Evolutionary conservation across 257 asterid species (phyloP), one percentile per base, ranked within the genome.

Genomic region (Hygrophila difformis): DNA sequence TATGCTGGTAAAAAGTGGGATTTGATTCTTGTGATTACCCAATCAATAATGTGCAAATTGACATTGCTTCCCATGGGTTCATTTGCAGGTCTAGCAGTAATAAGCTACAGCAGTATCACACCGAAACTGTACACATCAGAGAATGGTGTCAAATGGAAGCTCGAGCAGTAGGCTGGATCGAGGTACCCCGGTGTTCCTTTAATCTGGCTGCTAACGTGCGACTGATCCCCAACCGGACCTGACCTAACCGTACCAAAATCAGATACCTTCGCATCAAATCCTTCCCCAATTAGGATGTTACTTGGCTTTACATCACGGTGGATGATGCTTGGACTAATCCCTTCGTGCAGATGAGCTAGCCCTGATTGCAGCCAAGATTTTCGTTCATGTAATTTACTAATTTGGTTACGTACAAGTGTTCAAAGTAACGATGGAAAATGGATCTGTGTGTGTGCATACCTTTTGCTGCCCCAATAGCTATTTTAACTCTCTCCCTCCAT

Each of bases 401-500:
- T n/a, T n/a, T n/a, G n/a, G n/a, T n/a, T n/a, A n/a, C n/a, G n/a
- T n/a, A 36, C 13, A 2, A 36, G 13, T 12, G 13, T 36, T 36
- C 13, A 2, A 36, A 36, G 13, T 12, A 15, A 15, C 13, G n/a
- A n/a, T n/a, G n/a, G n/a, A n/a, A n/a, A n/a, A n/a, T n/a, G n/a
- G n/a, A n/a, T n/a, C n/a, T n/a, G 11, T 2, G 11, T 36, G 11
- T 36, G 11, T 36, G 11, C 8, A 2, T 36, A 81, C 95, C 93
- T 69, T 75, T 81, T 48, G 93, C 95, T 39, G 79, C 93, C 57
- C 93, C 93, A 19, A 75, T 81, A 60, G 95, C 95, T 64, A 84
- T 62, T 5, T 44, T 61, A 24, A 73, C 82, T 67, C 93, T 80
- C 48, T 84, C 84, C 65, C 73, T 84, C 93, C 95, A 84, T 15